Base-by-base conservation (phyloP, 148 eudicot species). In the Silene latifolia region DNA sequence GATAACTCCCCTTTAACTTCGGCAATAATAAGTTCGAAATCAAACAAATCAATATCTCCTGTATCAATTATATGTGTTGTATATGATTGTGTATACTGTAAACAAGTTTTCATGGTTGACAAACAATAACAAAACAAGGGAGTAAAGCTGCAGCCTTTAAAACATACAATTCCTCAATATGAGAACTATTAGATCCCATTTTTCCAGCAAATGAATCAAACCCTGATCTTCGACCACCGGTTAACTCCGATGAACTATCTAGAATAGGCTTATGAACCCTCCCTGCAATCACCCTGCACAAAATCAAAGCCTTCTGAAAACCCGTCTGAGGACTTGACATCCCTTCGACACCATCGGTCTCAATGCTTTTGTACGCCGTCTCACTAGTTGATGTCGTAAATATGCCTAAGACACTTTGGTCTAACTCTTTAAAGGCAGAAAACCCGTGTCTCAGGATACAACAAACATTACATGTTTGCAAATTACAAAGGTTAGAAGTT, bases 221-320 rank as follows among this genome's bases (percentile, higher is more conserved):
- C n/a, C 89, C 90, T 8, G 89, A 78, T 67, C 78, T 69, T 57
- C 74, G 72, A 44, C 70, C 48, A 53, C 54, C 56, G 3, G 46
- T 77, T n/a, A 85, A 69, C 56, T 85, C 87, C 56, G 83, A 79
- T 7, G 77, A 27, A 75, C 84, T 82, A 51, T 87, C 88, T 15
- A 57, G 63, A 77, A 81, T 47, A 0, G 91, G 91, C 76, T 83
- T 84, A 72, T 91, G 90, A 19, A 91, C 97, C 42, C 93, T 84
- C 42, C 94, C 97, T 0, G 94, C 97, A 29, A 91, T 85, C 62
- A 88, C 94, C 72, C 97, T 85, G 68, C 93, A 91, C 2, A 91
- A 77, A 47, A 91, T 86, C 77, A 91, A 77, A 42, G 88, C 92
- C 81, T 81, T 89, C 48, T 78, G 82, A 19, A 64, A 4, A 24